Evolutionary conservation across 257 asterid genomes (phyloP).

Genomic region (Solanum pimpinellifolium): DNA sequence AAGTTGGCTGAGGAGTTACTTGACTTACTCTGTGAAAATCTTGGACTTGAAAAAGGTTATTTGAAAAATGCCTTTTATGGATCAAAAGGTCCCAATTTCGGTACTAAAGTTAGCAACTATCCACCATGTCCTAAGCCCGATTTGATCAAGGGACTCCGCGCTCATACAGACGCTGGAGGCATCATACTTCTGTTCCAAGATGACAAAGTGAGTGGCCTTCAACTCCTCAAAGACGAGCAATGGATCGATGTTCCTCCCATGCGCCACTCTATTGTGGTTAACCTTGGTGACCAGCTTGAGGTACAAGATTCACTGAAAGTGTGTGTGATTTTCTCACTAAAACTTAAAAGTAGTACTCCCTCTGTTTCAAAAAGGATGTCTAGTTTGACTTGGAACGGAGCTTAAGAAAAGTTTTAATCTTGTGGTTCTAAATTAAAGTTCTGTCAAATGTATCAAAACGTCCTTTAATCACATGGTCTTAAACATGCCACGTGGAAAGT

Average conservation of each 20-base stretch:
- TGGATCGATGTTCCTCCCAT: conserved; percentile 63
- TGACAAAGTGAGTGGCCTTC: conserved; percentile 51
- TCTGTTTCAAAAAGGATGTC: too few species aligned
- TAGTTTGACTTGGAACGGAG: too few species aligned
- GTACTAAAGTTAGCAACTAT: conserved; percentile 66
- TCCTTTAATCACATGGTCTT: too few species aligned
- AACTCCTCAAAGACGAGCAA: conserved; percentile 41
- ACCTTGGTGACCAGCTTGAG: conserved; percentile 65
- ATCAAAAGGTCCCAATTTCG: conserved; percentile 36
- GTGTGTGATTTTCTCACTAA: not conserved
- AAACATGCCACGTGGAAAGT: too few species aligned
- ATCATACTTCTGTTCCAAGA: conserved; percentile 57
- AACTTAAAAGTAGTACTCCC: not conserved
- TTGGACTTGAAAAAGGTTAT: conserved; percentile 44
- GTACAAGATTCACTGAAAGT: not conserved
- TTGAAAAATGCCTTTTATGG: conserved; percentile 41
- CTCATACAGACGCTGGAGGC: conserved; percentile 76
- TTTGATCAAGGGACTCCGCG: conserved; percentile 44
- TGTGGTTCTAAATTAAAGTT: too few species aligned
- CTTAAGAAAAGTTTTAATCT: too few species aligned
- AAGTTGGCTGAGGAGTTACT: conserved; percentile 39
- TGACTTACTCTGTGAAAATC: conserved; percentile 45
- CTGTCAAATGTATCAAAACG: too few species aligned
- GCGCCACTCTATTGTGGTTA: conserved; percentile 46
- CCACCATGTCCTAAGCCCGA: conserved; percentile 58